Evolutionary conservation across 2,329 filamentous ascomycete genomes (phyloP), one percentile per base, ranked within the genome.

Genomic region (Colletotrichum destructivum): DNA sequence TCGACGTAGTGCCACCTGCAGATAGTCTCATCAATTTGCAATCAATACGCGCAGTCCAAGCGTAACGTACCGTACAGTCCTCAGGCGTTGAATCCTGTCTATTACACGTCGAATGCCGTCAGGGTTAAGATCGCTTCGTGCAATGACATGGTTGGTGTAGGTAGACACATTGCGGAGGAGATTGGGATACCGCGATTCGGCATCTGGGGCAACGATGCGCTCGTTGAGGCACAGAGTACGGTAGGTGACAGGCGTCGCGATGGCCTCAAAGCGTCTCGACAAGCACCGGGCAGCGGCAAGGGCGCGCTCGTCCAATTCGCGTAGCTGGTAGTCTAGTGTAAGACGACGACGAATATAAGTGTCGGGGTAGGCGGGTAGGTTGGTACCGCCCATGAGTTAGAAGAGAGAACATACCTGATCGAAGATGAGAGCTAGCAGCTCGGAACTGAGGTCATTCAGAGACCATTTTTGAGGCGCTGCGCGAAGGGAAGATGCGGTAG

Each of bases 191-290:
- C 73, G 73, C 16, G 68, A 73, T 51, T 81, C 78, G n/a, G 81
- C 79, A 61, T 79, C 76, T 8, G 77, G 76, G 13, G 77, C 76
- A 59, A 85, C 78, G 15, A 87, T 80, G 47, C 73, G 69, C 52
- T 80, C 76, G 62, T 82, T 86, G 23, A 87, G 74, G 1, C 75
- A 75, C 26, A 87, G 66, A 11, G 76, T 78, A 42, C 79, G 79
- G 74, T 86, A 87, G 49, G 78, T 75, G 26, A 86, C 81, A 0
- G 85, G 85, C 13, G 81, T 84, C 49, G 81, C 80, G 51, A 87
- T 81, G 18, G 78, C 78, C 65, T 85, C 77, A 57, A 86, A 81
- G 44, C 81, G 79, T 62, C 75, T 80, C 49, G 82, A 86, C 26
- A 83, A 75, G 61, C 79, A 75, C n/a, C 84, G 83, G 63, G 79